Evolutionary conservation across 441 rosid species (phyloP).

Genomic region (Gossypium davidsonii): DNA sequence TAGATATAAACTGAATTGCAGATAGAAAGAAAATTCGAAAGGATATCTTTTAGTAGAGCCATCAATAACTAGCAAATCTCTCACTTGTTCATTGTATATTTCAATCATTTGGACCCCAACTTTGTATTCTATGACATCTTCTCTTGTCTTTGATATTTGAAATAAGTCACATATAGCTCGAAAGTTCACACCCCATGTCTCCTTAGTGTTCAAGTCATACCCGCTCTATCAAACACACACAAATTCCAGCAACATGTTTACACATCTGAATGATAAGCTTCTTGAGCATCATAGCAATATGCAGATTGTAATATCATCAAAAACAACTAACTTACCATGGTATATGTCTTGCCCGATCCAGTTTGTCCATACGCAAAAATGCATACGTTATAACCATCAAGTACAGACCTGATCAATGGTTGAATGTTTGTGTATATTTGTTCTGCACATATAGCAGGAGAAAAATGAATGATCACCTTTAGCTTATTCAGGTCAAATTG

Average conservation of each 20-base stretch:
- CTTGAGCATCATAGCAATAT: neutral
- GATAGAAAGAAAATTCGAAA: constrained; percentile 14
- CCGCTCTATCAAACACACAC: constrained; percentile 51
- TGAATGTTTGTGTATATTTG: constrained; percentile 72
- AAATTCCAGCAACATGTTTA: neutral
- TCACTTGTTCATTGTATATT: constrained; percentile 91
- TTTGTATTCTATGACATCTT: constrained; percentile 56
- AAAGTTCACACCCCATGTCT: constrained; percentile 90
- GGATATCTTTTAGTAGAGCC: constrained; percentile 93
- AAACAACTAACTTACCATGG: constrained; percentile 52
- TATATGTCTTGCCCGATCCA: constrained; percentile 93
- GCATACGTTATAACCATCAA: constrained; percentile 87
- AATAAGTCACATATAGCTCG: constrained; percentile 82
- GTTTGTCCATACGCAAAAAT: constrained; percentile 97
- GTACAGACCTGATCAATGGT: constrained; percentile 73
- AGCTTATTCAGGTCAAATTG: neutral
- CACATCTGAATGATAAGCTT: neutral
- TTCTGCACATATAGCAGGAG: constrained; percentile 31
- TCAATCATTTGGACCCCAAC: constrained; percentile 96
- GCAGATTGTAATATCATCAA: neutral
- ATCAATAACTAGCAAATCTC: constrained; percentile 75
- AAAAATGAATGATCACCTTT: neutral
- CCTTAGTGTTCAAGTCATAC: constrained; percentile 62
- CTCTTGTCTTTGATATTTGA: constrained; percentile 61
- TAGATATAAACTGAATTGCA: neutral